Percentiles rank a stretch among this genome's conserved stretches.
Evolutionary conservation across 208 protist genomes (phyloP).

Genomic region (Leishmania tarentolae): DNA sequence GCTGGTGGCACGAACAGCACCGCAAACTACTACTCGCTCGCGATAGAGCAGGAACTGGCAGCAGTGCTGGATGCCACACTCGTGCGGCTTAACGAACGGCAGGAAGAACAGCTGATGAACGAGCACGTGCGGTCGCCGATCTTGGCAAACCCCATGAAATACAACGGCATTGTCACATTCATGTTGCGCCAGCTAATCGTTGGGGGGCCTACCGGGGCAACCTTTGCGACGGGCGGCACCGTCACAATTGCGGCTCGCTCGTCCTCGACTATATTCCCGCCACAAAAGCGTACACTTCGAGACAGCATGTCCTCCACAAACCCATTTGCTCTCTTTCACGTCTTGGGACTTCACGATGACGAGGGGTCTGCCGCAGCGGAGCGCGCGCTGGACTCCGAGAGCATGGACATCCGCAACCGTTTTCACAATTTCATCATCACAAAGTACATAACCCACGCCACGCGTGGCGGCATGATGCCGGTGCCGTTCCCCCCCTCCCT

Average conservation of each 20-base stretch:
- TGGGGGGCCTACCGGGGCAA: neutral
- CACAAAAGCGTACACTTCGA: slow-evolving; percentile 31
- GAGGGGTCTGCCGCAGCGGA: slow-evolving; percentile 52
- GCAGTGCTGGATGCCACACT: slow-evolving; percentile 60
- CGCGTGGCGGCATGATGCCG: slow-evolving; percentile 36
- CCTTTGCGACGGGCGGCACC: neutral
- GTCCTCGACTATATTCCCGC: neutral
- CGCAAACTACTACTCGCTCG: slow-evolving; percentile 49
- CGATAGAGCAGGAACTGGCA: slow-evolving; percentile 61
- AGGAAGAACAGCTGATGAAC: slow-evolving; percentile 79
- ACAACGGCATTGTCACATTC: slow-evolving; percentile 77
- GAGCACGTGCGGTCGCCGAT: slow-evolving; percentile 65
- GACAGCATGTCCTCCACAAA: slow-evolving; percentile 49
- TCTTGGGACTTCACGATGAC: slow-evolving; percentile 77
- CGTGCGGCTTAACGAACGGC: slow-evolving; percentile 73
- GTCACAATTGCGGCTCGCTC: neutral
- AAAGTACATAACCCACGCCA: slow-evolving; percentile 61
- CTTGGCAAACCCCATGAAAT: slow-evolving; percentile 58
- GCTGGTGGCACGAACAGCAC: slow-evolving; percentile 23
- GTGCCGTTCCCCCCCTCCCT: slow-evolving; percentile 46
- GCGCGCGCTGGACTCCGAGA: slow-evolving; percentile 45
- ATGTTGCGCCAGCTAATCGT: slow-evolving; percentile 60
- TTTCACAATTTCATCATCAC: slow-evolving; percentile 75
- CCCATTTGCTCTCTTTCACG: slow-evolving; percentile 59
- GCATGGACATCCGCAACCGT: slow-evolving; percentile 44